A percentile compares a stretch with the other conserved stretches of the same genome.
Evolutionary conservation across 352 stramenopile genomes (phyloP).

Genomic region (Pythium myriotylum): DNA sequence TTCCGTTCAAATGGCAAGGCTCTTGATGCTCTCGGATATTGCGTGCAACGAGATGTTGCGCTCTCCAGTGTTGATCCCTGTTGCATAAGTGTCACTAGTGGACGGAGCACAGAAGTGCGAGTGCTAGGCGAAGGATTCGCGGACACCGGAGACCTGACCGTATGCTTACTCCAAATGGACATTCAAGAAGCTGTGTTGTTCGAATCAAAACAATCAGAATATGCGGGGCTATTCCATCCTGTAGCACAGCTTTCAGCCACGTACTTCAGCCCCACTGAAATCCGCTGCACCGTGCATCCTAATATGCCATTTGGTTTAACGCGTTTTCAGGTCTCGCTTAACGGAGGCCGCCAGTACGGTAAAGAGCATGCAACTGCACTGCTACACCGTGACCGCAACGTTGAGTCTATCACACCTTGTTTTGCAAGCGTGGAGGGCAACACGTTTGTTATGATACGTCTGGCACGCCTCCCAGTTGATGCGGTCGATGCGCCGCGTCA

Average conservation of each 20-base stretch:
- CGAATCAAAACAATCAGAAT: neutral
- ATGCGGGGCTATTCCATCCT: neutral
- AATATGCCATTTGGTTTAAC: conserved; percentile 76
- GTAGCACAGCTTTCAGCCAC: conserved; percentile 57
- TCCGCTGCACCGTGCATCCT: conserved; percentile 58
- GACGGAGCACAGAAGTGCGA: conserved; percentile 53
- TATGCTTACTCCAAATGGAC: conserved; percentile 47
- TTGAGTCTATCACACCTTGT: conserved; percentile 38
- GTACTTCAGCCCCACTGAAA: conserved; percentile 46
- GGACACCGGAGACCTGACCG: conserved; percentile 64
- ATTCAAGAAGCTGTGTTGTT: conserved; percentile 17
- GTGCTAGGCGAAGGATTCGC: conserved; percentile 61
- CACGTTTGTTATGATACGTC: conserved; percentile 32
- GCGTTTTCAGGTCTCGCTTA: conserved; percentile 55
- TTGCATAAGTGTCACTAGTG: conserved; percentile 61
- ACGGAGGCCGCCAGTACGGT: conserved; percentile 64
- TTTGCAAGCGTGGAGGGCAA: conserved; percentile 49
- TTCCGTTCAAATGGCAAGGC: conserved; percentile 46
- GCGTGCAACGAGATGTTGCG: conserved; percentile 49
- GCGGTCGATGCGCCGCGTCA: conserved; percentile 44
- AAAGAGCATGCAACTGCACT: conserved; percentile 40
- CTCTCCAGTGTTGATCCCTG: conserved; percentile 52
- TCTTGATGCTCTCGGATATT: conserved; percentile 47
- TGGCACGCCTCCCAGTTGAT: conserved; percentile 43
- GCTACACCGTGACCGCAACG: conserved; percentile 48